Conservation (phyloP, 306 rosid genomes). For the Cucurbita ficifolia region DNA sequence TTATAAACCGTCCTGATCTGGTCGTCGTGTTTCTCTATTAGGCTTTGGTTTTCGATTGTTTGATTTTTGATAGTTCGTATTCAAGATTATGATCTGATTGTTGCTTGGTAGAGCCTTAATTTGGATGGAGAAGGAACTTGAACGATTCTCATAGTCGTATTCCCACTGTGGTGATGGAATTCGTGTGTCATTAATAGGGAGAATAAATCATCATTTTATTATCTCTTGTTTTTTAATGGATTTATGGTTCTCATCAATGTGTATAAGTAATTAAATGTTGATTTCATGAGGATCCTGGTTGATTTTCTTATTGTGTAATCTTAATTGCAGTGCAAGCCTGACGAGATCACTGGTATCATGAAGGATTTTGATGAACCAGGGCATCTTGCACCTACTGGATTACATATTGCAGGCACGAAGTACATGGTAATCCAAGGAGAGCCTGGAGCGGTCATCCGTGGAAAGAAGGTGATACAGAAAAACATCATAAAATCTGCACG, state of each 20-base stretch:
- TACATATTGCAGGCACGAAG: conserved; percentile 53
- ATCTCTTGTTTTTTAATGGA: background rate
- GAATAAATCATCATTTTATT: background rate
- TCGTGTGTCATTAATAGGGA: background rate
- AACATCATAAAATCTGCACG: background rate
- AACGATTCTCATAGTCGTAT: background rate
- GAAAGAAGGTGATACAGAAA: conserved; percentile 56
- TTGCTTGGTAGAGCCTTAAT: background rate
- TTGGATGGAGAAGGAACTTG: background rate
- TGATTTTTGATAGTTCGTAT: background rate
- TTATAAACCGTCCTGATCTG: background rate
- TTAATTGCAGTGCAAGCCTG: conserved; percentile 35
- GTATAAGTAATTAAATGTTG: background rate
- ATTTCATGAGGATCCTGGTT: background rate
- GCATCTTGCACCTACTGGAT: conserved; percentile 84
- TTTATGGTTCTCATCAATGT: background rate
- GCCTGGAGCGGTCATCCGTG: conserved; percentile 88
- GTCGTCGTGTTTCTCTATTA: background rate
- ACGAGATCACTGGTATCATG: conserved; percentile 48
- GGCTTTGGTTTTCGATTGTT: background rate
- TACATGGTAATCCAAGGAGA: conserved; percentile 97
- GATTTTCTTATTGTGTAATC: background rate
- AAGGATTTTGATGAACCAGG: conserved; percentile 94
- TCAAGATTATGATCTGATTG: background rate
- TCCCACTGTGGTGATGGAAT: background rate